phyloP scores from a whole-genome alignment of 768 basidiomycete species.

The Russula lepida region DNA sequence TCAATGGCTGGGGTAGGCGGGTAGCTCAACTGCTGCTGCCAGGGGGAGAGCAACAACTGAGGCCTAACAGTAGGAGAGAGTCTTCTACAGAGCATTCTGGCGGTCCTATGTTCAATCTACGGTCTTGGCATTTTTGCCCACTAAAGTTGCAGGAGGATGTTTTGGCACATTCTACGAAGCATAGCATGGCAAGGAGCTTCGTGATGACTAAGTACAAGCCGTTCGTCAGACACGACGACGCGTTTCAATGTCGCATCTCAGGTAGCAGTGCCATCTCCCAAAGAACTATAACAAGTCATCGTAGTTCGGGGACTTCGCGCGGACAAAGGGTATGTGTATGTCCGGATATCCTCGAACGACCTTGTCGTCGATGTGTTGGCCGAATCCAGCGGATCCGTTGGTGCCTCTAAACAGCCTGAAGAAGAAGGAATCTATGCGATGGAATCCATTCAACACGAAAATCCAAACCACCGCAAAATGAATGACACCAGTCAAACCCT shows the following conservation, averaged over 20 bases:
- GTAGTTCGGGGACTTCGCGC: too few relatives aligned
- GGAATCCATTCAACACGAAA: conserved; percentile 9
- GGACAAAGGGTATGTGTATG: not conserved
- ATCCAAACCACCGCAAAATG: not conserved
- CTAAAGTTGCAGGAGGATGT: not conserved
- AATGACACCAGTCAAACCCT: not conserved
- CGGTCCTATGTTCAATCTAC: conserved; percentile 77
- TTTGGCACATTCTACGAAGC: not conserved
- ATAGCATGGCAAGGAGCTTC: not conserved
- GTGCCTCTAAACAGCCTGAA: too few relatives aligned
- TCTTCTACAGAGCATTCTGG: conserved; percentile 35
- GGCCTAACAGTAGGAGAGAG: not conserved
- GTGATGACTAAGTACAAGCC: not conserved
- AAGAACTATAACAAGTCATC: not conserved
- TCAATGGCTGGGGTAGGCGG: conserved; percentile 24
- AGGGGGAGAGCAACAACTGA: conserved; percentile 30
- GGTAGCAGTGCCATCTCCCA: not conserved
- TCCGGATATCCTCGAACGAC: not conserved
- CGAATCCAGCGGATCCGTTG: not conserved
- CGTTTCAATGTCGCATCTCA: not conserved
- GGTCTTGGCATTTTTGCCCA: conserved; percentile 52
- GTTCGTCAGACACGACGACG: not conserved
- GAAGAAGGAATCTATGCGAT: not conserved
- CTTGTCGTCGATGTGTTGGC: not conserved
- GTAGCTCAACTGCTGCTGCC: conserved; percentile 29